A percentile compares a stretch with the other conserved stretches of the same genome.
phyloP scores from a whole-genome alignment of 495 filamentous ascomycete species.

The Penicillium daleae region DNA sequence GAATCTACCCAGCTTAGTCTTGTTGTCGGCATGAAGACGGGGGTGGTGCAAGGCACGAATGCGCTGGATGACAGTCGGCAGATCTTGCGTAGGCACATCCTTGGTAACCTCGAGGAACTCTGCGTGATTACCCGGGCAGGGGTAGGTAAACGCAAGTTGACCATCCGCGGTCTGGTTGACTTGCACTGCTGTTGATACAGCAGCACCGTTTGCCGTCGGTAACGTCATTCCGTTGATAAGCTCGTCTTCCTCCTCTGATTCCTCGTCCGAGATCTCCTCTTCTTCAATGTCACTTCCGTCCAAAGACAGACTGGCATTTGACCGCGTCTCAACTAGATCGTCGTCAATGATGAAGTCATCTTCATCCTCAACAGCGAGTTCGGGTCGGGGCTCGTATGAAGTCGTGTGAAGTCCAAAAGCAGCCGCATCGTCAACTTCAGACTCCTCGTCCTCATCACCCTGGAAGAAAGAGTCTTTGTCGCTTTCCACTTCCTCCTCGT shows the following conservation, averaged over 20 bases:
- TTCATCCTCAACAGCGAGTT: conserved; percentile 76
- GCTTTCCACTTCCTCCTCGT: conserved; percentile 52
- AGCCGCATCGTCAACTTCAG: conserved; percentile 54
- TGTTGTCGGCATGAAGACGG: conserved; percentile 83
- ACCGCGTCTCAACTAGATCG: conserved; percentile 66
- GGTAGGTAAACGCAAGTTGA: conserved; percentile 75
- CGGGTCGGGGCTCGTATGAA: conserved; percentile 37
- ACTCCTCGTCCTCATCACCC: conserved; percentile 47
- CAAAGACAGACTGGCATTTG: conserved; percentile 57
- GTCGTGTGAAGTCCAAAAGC: conserved; percentile 55
- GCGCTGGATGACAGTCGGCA: conserved; percentile 81
- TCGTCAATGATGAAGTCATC: conserved; percentile 92
- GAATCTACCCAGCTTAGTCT: conserved; percentile 77
- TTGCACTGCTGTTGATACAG: conserved; percentile 30
- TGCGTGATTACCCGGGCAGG: conserved; percentile 76
- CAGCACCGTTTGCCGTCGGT: conserved; percentile 27
- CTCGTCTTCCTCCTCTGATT: conserved; percentile 52
- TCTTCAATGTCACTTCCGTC: conserved; percentile 58
- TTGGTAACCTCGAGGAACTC: conserved; percentile 70
- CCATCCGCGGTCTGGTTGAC: conserved; percentile 48
- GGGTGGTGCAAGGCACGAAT: conserved; percentile 89
- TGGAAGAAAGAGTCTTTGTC: conserved; percentile 49
- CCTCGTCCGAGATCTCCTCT: conserved; percentile 43
- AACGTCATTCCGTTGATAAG: conserved; percentile 47
- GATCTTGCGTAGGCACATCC: conserved; percentile 59